Percentiles rank a stretch among this genome's conserved stretches.
Conservation (phyloP, 345 rosid genomes). For the Balakata baccata region DNA sequence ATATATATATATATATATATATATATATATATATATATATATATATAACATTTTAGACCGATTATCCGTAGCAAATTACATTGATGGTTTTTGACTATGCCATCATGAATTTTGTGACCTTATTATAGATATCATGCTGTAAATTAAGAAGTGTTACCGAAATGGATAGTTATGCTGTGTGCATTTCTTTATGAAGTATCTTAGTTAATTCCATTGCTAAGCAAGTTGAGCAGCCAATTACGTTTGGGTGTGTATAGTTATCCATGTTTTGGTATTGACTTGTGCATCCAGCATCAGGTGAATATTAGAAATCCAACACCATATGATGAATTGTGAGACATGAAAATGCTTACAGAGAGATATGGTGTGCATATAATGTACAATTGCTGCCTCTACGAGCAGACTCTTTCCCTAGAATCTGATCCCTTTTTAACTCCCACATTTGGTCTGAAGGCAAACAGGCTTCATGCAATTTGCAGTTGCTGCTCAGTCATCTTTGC, state of each 20-base stretch:
- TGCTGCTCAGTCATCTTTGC: neutral
- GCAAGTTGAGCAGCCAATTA: neutral
- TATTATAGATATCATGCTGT: neutral
- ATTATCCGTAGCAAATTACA: neutral
- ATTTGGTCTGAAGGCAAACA: neutral
- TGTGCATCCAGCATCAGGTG: too few species aligned
- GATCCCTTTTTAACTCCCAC: neutral
- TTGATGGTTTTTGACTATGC: neutral
- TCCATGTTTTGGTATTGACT: neutral
- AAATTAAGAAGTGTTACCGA: neutral
- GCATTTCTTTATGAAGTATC: neutral
- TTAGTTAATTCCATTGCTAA: neutral
- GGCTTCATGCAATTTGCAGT: too few species aligned
- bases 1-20: too few species aligned
- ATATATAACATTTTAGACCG: neutral
- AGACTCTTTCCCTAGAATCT: neutral
- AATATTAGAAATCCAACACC: too few species aligned
- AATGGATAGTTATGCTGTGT: neutral
- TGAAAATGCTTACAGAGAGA: too few species aligned
- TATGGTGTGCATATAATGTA: too few species aligned
- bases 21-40: too few species aligned
- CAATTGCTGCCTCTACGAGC: too few species aligned
- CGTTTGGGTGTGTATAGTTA: too few species aligned
- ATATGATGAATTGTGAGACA: too few species aligned
- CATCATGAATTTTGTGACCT: neutral